A percentile compares a stretch with the other conserved stretches of the same genome.
Conservation (phyloP, 305 asterid species). For the Fraxinus ornus region DNA sequence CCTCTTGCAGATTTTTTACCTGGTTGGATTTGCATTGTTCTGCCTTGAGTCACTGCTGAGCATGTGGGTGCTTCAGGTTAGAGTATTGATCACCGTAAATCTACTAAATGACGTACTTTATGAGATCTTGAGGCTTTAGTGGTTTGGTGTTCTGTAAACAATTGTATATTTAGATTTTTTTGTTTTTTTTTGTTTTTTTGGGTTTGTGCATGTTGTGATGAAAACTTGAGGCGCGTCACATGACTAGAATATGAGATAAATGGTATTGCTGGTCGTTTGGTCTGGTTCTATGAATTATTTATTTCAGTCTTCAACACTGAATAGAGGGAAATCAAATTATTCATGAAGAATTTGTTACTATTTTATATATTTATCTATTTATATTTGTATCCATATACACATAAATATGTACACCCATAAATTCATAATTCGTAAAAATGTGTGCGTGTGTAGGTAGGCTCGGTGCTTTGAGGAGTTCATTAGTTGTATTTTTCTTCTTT, state of each 20-base stretch:
- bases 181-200: background rate
- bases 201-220: background rate
- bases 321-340: background rate
- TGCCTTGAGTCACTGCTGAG: constrained; percentile 84
- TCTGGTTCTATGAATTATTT: background rate
- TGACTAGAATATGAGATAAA: background rate
- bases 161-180: background rate
- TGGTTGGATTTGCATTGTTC: constrained; percentile 85
- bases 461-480: background rate
- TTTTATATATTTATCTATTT: background rate
- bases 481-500: background rate
- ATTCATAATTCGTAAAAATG: background rate
- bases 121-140: background rate
- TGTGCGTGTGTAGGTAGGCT: background rate
- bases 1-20: constrained; percentile 75
- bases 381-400: background rate
- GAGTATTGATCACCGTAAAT: constrained; percentile 27
- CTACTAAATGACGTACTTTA: background rate
- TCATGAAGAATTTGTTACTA: background rate
- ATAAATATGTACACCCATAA: background rate
- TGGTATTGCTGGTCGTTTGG: background rate
- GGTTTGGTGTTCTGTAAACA: constrained; percentile 1
- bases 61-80: constrained; percentile 97
- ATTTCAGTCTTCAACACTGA: background rate
- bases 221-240: background rate